Evolutionary conservation across 768 basidiomycete species (phyloP), one percentile per base, ranked within the genome.

Genomic region (Pulveroboletus sp.): DNA sequence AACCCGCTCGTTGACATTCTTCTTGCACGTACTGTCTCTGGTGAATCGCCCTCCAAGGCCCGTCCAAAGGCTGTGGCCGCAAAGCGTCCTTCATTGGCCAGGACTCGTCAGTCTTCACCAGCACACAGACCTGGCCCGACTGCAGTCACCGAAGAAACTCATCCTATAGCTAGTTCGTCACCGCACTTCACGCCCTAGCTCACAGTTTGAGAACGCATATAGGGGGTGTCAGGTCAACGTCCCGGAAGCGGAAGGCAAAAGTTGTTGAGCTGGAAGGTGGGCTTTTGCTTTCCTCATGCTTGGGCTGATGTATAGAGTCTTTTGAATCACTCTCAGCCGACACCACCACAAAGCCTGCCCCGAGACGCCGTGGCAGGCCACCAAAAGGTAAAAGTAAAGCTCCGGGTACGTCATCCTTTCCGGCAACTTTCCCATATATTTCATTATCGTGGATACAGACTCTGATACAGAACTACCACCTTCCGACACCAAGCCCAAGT

Each of bases 1-100:
- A 83, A 77, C 56, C 69, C 68, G 1, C 74, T 84, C 0, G 61
- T 74, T 2, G 76, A 81, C 38, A 75, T 82, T 24, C 71, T 83
- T 3, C 71, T 83, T 6, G 71, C 78, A 6, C 72, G 75, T 14
- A 73, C 73, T 8, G 70, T 77, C 0, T 72, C 71, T 47, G 73
- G 73, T 9, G 75, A 76, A 50, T 77, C 76, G 1, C 79, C 79
- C 2, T 61, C 63, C 42, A 76, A 73, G 48, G n/a, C 47, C 0
- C 37, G 33, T 43, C 10, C 31, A 17, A 63, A 49, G 12, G 12
- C 24, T 28, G 33, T 37, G 7, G 7, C 40, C 7, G 9, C 43
- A 11, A 59, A 46, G 21, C 50, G 51, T 14, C 7, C 3, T 8
- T 51, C 52, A 32, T 11, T 17, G 31, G 26, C 39, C 12, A 55